Conservation (phyloP, 2,329 filamentous ascomycete genomes). For the Epichloe typhina region DNA sequence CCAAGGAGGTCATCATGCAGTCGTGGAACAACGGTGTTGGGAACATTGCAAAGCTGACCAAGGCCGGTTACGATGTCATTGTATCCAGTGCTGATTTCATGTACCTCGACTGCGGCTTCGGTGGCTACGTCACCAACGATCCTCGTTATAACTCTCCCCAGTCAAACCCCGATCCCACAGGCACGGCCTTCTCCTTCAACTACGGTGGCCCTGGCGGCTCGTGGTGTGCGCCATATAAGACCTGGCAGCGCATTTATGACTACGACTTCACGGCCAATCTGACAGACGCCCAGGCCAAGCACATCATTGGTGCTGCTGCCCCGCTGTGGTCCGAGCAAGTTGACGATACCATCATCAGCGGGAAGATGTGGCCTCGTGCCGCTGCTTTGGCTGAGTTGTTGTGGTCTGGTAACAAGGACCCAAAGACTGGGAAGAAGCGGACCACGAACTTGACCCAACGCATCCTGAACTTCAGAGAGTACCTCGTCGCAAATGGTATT, state of each 20-base stretch:
- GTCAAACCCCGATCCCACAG: constrained; percentile 31
- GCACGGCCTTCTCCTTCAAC: constrained; percentile 34
- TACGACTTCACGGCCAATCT: constrained; percentile 41
- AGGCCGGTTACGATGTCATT: constrained; percentile 37
- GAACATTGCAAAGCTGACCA: constrained; percentile 38
- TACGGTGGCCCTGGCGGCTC: constrained; percentile 38
- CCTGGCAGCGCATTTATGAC: constrained; percentile 47
- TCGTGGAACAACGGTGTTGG: constrained; percentile 39
- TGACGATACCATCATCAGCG: constrained; percentile 36
- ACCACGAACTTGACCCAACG: constrained; percentile 29
- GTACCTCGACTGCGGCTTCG: constrained; percentile 43
- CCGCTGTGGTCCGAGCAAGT: constrained; percentile 42
- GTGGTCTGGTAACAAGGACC: constrained; percentile 41
- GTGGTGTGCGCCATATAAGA: constrained; percentile 48
- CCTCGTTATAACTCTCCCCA: constrained; percentile 37
- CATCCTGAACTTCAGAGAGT: constrained; percentile 46
- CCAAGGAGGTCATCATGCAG: constrained; percentile 39
- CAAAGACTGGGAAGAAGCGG: constrained; percentile 29
- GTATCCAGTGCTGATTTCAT: constrained; percentile 43
- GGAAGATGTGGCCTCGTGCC: constrained; percentile 42
- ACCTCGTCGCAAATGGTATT: constrained; percentile 40
- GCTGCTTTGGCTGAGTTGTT: constrained; percentile 41
- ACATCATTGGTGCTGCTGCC: constrained; percentile 36
- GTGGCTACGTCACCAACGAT: constrained; percentile 41
- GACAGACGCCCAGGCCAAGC: constrained; percentile 29